These are phyloP conservation scores for Ustilago hordei DNA, from an alignment of 1,284 basidiomycete genomes.

Conservation along the genomic window DNA sequence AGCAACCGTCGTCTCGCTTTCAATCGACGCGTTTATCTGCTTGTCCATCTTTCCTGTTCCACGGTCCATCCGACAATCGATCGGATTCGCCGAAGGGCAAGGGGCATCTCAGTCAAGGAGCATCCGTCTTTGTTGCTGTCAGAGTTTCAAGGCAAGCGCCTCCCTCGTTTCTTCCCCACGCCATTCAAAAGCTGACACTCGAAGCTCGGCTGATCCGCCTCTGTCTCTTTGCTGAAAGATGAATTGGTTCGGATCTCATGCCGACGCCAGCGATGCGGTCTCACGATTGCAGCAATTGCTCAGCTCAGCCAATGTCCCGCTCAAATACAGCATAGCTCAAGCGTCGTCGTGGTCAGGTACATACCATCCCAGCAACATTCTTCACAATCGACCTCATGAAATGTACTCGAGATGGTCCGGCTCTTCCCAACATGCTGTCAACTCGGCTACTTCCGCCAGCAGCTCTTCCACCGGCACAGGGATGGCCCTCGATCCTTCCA, in stretches of 20 bases:
- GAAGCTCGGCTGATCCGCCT: not conserved
- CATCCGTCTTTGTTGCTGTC: no score
- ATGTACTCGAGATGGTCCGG: conserved; percentile 61
- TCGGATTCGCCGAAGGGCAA: not conserved
- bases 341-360: conserved; percentile 63
- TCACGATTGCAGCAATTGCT: conserved; percentile 43
- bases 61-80: not conserved
- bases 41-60: no score
- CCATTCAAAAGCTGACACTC: not conserved
- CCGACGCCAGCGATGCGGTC: conserved; percentile 22
- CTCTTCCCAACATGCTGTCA: conserved; percentile 41
- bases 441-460: conserved; percentile 21
- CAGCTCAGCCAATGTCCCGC: conserved; percentile 26
- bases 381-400: conserved; percentile 56
- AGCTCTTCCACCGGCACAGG: conserved; percentile 25
- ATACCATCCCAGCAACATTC: conserved; percentile 64
- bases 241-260: conserved; percentile 11
- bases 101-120: no score
- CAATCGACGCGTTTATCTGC: no score
- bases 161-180: not conserved
- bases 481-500: conserved; percentile 30
- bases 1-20: not conserved
- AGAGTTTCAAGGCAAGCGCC: not conserved
- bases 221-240: not conserved
- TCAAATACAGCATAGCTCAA: conserved; percentile 50